Evolutionary conservation across 495 filamentous ascomycete genomes (phyloP).

Genomic region (Penicillium coprophilum): DNA sequence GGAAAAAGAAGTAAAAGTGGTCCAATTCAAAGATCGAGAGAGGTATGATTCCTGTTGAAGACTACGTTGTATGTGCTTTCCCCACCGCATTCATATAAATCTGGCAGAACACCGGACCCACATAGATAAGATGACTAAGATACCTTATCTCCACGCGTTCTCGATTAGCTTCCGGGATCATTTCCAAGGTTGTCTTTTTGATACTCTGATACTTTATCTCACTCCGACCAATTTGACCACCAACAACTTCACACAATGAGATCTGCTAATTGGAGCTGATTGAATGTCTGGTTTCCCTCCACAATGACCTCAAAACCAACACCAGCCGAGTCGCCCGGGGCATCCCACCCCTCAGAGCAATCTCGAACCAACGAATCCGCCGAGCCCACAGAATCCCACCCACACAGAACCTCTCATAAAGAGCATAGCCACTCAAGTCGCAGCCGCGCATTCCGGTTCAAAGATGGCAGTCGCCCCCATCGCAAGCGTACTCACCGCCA

Average conservation of each 20-base stretch:
- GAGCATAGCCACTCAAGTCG: neutral
- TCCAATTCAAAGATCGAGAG: too few species aligned
- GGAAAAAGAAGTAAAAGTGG: too few species aligned
- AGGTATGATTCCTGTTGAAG: too few species aligned
- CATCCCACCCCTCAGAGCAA: neutral
- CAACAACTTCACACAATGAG: neutral
- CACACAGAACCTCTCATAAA: neutral
- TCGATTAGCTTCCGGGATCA: neutral
- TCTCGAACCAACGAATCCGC: neutral
- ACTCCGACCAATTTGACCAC: neutral
- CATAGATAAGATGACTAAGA: slow-evolving; percentile 6
- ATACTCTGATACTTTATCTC: neutral
- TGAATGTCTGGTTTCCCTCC: neutral
- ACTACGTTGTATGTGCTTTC: too few species aligned
- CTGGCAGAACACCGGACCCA: too few species aligned
- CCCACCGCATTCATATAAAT: too few species aligned
- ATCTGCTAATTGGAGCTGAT: neutral
- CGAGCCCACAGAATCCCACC: neutral
- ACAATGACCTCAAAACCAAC: neutral
- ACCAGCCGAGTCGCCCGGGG: neutral
- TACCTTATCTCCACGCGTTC: neutral
- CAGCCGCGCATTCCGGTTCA: slow-evolving; percentile 1
- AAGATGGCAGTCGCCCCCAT: slow-evolving; percentile 14
- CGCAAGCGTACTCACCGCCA: slow-evolving; percentile 25
- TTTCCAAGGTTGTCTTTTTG: too few species aligned